A percentile compares a stretch with the other conserved stretches of the same genome.
These are phyloP conservation scores for barrel medic (Medicago truncatula) DNA, from an alignment of 306 rosid species.

Conservation along the genomic window DNA sequence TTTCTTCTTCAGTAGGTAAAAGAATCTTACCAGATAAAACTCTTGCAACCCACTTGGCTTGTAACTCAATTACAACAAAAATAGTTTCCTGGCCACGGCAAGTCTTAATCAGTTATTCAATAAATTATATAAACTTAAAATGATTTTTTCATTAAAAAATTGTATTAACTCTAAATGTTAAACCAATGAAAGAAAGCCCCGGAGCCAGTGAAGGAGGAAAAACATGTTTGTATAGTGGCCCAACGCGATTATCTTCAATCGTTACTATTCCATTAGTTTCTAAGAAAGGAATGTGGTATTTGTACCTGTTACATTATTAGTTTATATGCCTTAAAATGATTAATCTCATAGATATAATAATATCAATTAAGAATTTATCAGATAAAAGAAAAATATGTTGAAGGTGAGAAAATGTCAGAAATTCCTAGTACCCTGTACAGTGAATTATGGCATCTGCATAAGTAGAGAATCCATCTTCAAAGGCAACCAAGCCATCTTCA, in stretches of 20 bases:
- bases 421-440: slow-evolving; percentile 46
- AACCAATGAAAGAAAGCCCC: slow-evolving; percentile 51
- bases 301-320: slow-evolving; percentile 45
- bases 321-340: slow-evolving; percentile 11
- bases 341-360: neutral
- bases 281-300: slow-evolving; percentile 46
- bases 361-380: neutral
- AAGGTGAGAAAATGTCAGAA: neutral
- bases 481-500: slow-evolving; percentile 47
- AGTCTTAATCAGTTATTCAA: neutral
- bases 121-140: neutral
- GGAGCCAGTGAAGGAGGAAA: slow-evolving; percentile 56
- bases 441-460: slow-evolving; percentile 48
- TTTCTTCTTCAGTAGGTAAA: slow-evolving; percentile 43
- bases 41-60: slow-evolving; percentile 49
- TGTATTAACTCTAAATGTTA: slow-evolving; percentile 29
- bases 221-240: slow-evolving; percentile 53
- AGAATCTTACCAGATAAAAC: slow-evolving; percentile 46
- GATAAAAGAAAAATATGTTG: neutral
- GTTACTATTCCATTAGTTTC: slow-evolving; percentile 45
- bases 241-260: slow-evolving; percentile 51
- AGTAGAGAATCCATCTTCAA: slow-evolving; percentile 50
- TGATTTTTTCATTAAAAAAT: neutral
- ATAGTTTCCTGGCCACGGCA: slow-evolving; percentile 15
- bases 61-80: slow-evolving; percentile 39